Conservation (phyloP, 345 rosid species). For the Populus nigra region DNA sequence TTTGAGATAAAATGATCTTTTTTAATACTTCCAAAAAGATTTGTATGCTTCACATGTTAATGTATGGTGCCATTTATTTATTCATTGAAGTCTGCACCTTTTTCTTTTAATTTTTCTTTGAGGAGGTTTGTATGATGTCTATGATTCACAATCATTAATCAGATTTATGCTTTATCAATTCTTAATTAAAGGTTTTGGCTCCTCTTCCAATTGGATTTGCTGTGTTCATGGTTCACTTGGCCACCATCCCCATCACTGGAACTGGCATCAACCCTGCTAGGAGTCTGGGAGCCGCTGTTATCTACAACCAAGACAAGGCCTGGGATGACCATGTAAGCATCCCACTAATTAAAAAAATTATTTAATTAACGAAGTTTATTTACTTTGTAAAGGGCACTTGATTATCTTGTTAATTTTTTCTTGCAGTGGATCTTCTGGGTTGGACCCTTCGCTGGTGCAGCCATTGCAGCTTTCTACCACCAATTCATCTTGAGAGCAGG, state of each 20-base stretch:
- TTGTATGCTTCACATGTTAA: background rate
- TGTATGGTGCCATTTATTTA: background rate
- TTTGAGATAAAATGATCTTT: too few species aligned
- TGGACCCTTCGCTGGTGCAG: slow-evolving; percentile 83
- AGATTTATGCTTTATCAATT: background rate
- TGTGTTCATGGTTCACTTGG: slow-evolving; percentile 91
- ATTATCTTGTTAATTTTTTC: background rate
- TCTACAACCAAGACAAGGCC: slow-evolving; percentile 49
- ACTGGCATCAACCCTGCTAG: slow-evolving; percentile 91
- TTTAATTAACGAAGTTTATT: background rate
- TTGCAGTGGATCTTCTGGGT: slow-evolving; percentile 89
- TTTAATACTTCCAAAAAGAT: background rate
- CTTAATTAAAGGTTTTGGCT: slow-evolving; percentile 53
- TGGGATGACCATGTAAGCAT: slow-evolving; percentile 74
- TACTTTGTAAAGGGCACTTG: background rate
- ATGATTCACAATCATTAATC: background rate
- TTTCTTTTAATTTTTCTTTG: background rate
- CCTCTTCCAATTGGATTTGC: slow-evolving; percentile 90
- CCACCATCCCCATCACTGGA: slow-evolving; percentile 85
- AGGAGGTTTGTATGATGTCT: background rate
- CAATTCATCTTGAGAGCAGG: slow-evolving; percentile 79
- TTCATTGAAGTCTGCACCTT: background rate
- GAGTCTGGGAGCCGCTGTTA: slow-evolving; percentile 79
- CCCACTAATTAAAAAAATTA: background rate
- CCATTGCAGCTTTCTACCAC: slow-evolving; percentile 86